Conservation (phyloP, 768 basidiomycete species). For the Suillus plorans region DNA sequence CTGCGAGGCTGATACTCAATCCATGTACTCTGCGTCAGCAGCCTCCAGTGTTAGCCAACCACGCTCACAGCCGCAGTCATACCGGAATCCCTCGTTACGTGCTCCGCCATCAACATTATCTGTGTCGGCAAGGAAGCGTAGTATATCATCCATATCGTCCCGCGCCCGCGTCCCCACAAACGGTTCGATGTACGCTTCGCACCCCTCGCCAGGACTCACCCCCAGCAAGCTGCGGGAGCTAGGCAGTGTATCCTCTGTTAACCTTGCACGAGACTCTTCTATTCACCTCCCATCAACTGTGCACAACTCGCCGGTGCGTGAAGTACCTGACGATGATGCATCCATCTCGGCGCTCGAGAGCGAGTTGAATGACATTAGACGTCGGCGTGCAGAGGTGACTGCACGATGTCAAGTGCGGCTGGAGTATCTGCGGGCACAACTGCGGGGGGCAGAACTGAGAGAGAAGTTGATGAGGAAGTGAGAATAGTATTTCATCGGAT, state of each 20-base stretch:
- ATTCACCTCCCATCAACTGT: conserved; percentile 38
- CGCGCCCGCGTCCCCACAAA: conserved; percentile 31
- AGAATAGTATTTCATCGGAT: conserved; percentile 7
- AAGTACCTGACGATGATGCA: conserved; percentile 32
- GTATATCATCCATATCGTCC: conserved; percentile 60
- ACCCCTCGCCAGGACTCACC: conserved; percentile 28
- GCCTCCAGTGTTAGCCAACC: conserved; percentile 49
- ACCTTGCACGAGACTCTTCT: conserved; percentile 48
- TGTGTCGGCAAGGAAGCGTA: conserved; percentile 52
- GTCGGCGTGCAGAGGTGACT: conserved; percentile 68
- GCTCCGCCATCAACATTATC: conserved; percentile 28
- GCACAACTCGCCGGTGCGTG: conserved; percentile 35
- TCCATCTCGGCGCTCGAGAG: conserved; percentile 42
- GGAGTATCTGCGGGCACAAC: conserved; percentile 77
- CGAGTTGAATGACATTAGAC: conserved; percentile 69
- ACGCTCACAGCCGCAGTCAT: conserved; percentile 42
- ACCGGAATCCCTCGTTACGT: conserved; percentile 29
- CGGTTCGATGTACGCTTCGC: conserved; percentile 30
- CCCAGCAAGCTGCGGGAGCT: conserved; percentile 31
- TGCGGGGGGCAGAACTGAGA: conserved; percentile 81
- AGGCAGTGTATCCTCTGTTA: conserved; percentile 45
- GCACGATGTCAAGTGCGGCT: conserved; percentile 72
- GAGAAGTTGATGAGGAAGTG: conserved; percentile 74
- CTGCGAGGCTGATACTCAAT: conserved; percentile 48
- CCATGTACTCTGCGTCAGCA: conserved; percentile 53